Percentiles rank a stretch among this genome's conserved stretches.
These are phyloP conservation scores for Parachaetomium inaequale DNA, from an alignment of 495 filamentous ascomycete genomes.

Conservation along the genomic window DNA sequence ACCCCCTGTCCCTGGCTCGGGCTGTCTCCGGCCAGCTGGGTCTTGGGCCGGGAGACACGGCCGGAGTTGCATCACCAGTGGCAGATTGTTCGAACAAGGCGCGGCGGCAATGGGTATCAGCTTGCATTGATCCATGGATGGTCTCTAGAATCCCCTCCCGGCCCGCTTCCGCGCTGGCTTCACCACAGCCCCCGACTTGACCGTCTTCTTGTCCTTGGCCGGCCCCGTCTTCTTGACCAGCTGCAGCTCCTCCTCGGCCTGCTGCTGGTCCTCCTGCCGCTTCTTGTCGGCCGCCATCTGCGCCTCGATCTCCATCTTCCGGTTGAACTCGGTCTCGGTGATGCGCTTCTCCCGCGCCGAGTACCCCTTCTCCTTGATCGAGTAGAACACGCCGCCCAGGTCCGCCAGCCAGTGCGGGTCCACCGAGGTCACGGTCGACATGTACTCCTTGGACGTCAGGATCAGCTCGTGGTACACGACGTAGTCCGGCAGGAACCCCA, in stretches of 20 bases:
- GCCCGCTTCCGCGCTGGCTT: slow-evolving; percentile 55
- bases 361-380: slow-evolving; percentile 96
- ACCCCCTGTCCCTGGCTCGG: not conserved
- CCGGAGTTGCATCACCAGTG: not conserved
- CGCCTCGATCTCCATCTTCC: slow-evolving; percentile 91
- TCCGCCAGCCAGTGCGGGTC: slow-evolving; percentile 99
- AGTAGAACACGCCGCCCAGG: slow-evolving; percentile 97
- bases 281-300: slow-evolving; percentile 88
- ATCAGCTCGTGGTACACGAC: slow-evolving; percentile 99
- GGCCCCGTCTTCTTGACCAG: slow-evolving; percentile 45
- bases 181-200: slow-evolving; percentile 55
- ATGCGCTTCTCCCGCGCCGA: slow-evolving; percentile 83
- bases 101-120: not conserved
- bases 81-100: not conserved
- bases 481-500: slow-evolving; percentile 92
- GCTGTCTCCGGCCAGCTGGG: not conserved
- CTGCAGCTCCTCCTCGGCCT: slow-evolving; percentile 43
- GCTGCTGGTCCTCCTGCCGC: slow-evolving; percentile 59
- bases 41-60: not conserved
- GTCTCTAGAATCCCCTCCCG: slow-evolving; percentile 29
- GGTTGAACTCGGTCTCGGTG: slow-evolving; percentile 91
- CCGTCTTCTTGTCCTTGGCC: slow-evolving; percentile 50
- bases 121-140: not conserved
- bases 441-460: slow-evolving; percentile 95
- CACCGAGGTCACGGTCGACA: slow-evolving; percentile 94